Base-by-base conservation (phyloP, 139 green algal genomes). In the Micromonas commoda region DNA sequence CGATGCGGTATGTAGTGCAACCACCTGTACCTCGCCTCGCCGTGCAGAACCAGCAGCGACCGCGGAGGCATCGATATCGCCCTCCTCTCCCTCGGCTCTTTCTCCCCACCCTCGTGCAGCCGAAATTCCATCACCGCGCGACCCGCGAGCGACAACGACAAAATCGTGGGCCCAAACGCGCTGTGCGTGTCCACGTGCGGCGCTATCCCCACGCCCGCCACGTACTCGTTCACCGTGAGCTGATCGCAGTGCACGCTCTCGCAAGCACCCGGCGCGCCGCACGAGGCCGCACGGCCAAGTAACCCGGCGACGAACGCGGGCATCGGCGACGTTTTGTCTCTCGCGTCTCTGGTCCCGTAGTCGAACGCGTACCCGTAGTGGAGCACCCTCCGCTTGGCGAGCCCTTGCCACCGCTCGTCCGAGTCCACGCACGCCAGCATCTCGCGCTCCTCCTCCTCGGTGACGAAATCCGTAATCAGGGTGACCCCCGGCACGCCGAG, bases 161-260 rank as follows among this genome's bases (percentile, higher is more conserved):
- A 64, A 31, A 99, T 93, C 3, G 92, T 73, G 3, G 87, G 90
- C 84, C 78, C 88, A 76, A 99, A 98, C 2, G 92, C 90, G 16
- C 89, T 94, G 85, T 99, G 95, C 0, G 91, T 97, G 83, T 99
- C 95, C 0, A 98, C 85, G 81, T 99, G 95, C 0, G 93, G 84
- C 1, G 91, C 85, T 31, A 99, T 80, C 19, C 95, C 95, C n/a
- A 97, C 89, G 4, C 95, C 95, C 0, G 80, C 71, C 0, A 82
- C 29, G 77, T 99, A 99, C 78, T 97, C 92, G 76, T 99, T 99
- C 13, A 94, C 89, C 0, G 94, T 98, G 32, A 96, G 63, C 81
- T 97, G 91, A 71, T 93, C 86, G 52, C 90, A 71, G n/a, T 0
- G 16, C 21, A 64, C 31, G 21, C 71, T 24, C 26, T 57, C 54